A percentile compares a stretch with the other conserved stretches of the same genome.
phyloP scores from a whole-genome alignment of 2,329 filamentous ascomycete genomes.

The Phialocephala sp. region DNA sequence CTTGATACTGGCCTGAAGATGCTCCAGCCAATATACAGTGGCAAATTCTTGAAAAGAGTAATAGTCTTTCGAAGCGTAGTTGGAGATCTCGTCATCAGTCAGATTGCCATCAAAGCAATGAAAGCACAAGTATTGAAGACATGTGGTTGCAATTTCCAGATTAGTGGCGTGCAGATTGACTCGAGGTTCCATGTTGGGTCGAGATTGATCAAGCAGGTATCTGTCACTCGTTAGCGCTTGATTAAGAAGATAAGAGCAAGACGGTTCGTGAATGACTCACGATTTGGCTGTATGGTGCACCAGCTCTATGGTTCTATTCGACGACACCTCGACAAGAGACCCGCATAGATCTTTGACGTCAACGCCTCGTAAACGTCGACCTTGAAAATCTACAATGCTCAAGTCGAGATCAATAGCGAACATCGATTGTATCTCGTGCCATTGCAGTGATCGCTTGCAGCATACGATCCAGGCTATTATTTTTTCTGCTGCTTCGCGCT shows the following conservation, averaged over 20 bases:
- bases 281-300: not conserved
- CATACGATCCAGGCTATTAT: not conserved
- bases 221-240: not conserved
- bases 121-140: not conserved
- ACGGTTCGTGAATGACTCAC: too few relatives aligned
- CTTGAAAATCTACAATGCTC: not conserved
- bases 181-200: not conserved
- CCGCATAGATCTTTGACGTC: not conserved
- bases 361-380: not conserved
- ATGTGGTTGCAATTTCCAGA: not conserved
- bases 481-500: not conserved
- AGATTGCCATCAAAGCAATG: not conserved
- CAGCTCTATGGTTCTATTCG: not conserved
- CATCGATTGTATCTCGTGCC: not conserved
- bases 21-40: not conserved
- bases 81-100: not conserved
- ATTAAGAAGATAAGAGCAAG: not conserved
- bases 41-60: not conserved
- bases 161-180: not conserved
- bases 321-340: not conserved
- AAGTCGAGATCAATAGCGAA: not conserved
- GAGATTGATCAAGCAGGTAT: not conserved
- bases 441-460: not conserved
- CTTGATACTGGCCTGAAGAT: not conserved
- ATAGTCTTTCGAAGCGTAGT: not conserved